Percentiles rank a stretch among this genome's conserved stretches.
phyloP scores from a whole-genome alignment of 345 rosid species.

The Nasturtium officinale region DNA sequence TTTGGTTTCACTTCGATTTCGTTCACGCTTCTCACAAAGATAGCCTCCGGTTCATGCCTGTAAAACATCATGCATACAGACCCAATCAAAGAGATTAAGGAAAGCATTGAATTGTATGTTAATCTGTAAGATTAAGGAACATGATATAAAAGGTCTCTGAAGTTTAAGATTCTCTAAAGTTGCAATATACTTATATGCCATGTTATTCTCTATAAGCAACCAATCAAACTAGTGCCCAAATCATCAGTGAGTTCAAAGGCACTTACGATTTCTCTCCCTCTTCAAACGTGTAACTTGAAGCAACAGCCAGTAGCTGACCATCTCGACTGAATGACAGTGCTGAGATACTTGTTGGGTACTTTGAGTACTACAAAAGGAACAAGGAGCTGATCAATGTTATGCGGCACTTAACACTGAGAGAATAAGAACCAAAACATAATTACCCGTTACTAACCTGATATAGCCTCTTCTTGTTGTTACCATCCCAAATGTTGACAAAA shows the following conservation, averaged over 20 bases:
- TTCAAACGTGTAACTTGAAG: conserved; percentile 95
- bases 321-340: conserved; percentile 97
- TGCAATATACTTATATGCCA: neutral
- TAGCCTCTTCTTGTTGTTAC: conserved; percentile 97
- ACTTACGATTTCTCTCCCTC: conserved; percentile 94
- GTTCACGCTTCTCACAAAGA: conserved; percentile 75
- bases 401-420: conserved; percentile 1
- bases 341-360: conserved; percentile 86
- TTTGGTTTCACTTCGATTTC: conserved; percentile 97
- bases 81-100: conserved; percentile 20
- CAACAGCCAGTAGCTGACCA: conserved; percentile 93
- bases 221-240: conserved; percentile 10
- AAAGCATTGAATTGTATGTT: neutral
- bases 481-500: conserved; percentile 96
- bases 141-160: neutral
- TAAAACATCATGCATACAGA: conserved; percentile 33
- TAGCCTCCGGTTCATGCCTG: conserved; percentile 97
- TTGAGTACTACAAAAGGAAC: conserved; percentile 69
- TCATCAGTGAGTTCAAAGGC: neutral
- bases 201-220: neutral
- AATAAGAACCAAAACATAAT: conserved; percentile 5
- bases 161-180: neutral
- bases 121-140: conserved; percentile 1
- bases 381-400: conserved; percentile 8
- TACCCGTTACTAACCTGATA: conserved; percentile 67